A percentile compares a stretch with the other conserved stretches of the same genome.
Evolutionary conservation across 1,284 basidiomycete species (phyloP).

Genomic region (Boletus sp.): DNA sequence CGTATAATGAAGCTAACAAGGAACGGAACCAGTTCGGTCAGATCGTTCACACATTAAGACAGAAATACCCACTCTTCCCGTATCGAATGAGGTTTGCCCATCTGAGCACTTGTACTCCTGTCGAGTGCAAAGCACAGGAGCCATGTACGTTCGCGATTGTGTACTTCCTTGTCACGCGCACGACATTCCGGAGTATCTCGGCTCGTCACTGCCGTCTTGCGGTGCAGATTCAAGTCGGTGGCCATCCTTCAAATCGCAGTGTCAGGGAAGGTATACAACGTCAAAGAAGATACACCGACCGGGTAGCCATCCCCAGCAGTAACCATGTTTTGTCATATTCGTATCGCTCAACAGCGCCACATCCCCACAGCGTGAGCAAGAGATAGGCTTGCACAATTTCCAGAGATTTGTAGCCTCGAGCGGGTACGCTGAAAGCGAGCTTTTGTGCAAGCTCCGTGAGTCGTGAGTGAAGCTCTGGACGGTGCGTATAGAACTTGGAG

Average conservation of each 20-base stretch:
- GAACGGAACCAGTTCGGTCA: constrained; percentile 2
- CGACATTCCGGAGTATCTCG: constrained; percentile 74
- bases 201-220: constrained; percentile 73
- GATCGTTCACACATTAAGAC: background rate
- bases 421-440: constrained; percentile 87
- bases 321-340: constrained; percentile 98
- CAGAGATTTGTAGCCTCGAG: constrained; percentile 88
- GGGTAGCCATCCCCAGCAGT: constrained; percentile 81
- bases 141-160: constrained; percentile 95
- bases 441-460: constrained; percentile 86
- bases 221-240: constrained; percentile 92
- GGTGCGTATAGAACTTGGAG: constrained; percentile 83
- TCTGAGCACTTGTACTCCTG: constrained; percentile 87
- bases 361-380: constrained; percentile 79
- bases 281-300: constrained; percentile 41
- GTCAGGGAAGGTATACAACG: constrained; percentile 6
- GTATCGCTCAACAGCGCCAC: constrained; percentile 90
- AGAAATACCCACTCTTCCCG: constrained; percentile 73
- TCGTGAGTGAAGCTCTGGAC: constrained; percentile 80
- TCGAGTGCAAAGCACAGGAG: constrained; percentile 89
- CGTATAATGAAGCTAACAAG: constrained; percentile 80
- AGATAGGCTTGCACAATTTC: constrained; percentile 94
- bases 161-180: constrained; percentile 76
- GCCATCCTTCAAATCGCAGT: constrained; percentile 67
- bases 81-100: constrained; percentile 87